Percentiles rank a stretch among this genome's conserved stretches.
Conservation (phyloP, 768 basidiomycete species). For the Boletus reticulatus region DNA sequence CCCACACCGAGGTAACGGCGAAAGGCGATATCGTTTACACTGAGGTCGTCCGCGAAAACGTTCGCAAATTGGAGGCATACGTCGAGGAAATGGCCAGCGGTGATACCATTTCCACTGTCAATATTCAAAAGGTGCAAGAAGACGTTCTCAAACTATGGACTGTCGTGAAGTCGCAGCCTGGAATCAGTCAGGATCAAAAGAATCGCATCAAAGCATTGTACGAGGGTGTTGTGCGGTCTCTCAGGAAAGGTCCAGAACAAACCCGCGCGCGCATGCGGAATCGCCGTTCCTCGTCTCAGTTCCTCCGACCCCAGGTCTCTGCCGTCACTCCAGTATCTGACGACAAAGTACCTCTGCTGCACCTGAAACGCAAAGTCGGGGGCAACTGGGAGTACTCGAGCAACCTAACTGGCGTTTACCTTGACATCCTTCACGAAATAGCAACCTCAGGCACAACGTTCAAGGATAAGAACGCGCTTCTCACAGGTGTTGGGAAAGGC, state of each 20-base stretch:
- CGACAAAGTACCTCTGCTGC: conserved; percentile 91
- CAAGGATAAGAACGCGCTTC: conserved; percentile 97
- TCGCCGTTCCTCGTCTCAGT: conserved; percentile 93
- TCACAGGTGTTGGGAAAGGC: conserved; percentile 97
- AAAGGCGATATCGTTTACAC: conserved; percentile 95
- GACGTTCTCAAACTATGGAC: conserved; percentile 97
- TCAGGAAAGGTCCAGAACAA: conserved; percentile 75
- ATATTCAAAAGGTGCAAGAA: conserved; percentile 97
- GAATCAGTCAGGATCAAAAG: conserved; percentile 97
- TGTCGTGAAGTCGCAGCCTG: conserved; percentile 94
- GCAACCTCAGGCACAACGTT: conserved; percentile 98
- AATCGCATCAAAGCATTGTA: conserved; percentile 92
- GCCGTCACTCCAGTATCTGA: conserved; percentile 67
- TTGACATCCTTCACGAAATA: conserved; percentile 97
- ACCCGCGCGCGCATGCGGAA: conserved; percentile 55
- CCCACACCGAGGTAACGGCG: conserved; percentile 87
- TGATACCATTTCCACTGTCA: conserved; percentile 81
- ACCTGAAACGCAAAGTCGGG: conserved; percentile 96
- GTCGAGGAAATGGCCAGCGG: conserved; percentile 98
- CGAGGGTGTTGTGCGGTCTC: conserved; percentile 92
- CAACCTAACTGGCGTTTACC: conserved; percentile 92
- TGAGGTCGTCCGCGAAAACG: conserved; percentile 93
- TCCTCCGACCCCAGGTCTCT: conserved; percentile 89
- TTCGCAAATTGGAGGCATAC: conserved; percentile 96
- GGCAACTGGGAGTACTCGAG: conserved; percentile 95